Evolutionary conservation across 495 filamentous ascomycete genomes (phyloP), one percentile per base, ranked within the genome.

Genomic region (Penicillium tannophilum): DNA sequence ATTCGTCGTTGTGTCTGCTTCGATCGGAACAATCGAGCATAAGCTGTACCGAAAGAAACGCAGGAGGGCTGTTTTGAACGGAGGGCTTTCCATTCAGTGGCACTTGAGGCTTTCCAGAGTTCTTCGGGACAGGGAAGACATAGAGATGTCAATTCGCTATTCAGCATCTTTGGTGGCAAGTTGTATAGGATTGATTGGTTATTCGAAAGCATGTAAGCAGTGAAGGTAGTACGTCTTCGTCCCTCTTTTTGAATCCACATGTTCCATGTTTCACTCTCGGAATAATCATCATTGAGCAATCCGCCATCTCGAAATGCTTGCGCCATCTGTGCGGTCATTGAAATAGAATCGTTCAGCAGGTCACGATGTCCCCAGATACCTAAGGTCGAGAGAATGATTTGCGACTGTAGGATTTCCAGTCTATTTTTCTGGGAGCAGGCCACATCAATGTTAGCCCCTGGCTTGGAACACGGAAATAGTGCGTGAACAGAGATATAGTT

Each of bases 121-220:
- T 50, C 63, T 48, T 65, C 63, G 20, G 55, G 47, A 14, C 44
- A 65, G 6, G 63, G 63, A 1, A 65, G 63, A 53, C 45, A 59
- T 1, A 62, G 45, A n/a, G 63, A 51, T 5, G 3, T 46, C 16
- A 65, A 33, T 54, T 65, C 60, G 12, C 51, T 55, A 44, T 55
- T 62, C 33, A 58, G 20, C 11, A 65, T 60, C 35, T 54, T 45
- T 35, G 63, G 63, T 11, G 63, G 63, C 20, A 63, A 39, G 46
- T 65, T 60, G 26, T 53, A 62, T 16, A 54, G 16, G 36, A 65
- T 65, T 28, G 52, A 57, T 33, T 62, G 60, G 30, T 45, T 45
- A 41, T 65, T 65, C 24, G 44, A 62, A 6, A 62, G 26, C 36
- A 60, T 60, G n/a, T 65, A 64, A 1, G 62, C 57, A 16, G 58